Base-by-base conservation (phyloP, 306 rosid species). In the Castanea mollissima region DNA sequence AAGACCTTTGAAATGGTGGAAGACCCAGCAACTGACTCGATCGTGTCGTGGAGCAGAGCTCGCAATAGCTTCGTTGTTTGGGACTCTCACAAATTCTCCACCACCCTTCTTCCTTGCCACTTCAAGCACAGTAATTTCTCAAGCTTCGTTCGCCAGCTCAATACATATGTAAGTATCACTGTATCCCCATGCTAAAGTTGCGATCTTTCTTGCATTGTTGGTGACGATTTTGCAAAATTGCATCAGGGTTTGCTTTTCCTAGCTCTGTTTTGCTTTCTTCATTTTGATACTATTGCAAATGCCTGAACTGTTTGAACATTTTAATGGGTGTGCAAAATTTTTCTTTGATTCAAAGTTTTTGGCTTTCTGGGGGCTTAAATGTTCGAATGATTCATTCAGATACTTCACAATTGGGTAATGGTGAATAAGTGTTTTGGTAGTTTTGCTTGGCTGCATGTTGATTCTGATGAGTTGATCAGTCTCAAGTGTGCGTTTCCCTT, bases 71-170 rank as follows among this genome's bases (percentile, higher is more conserved):
- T 96, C 89, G 46, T 96, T 57, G 98, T 96, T 2, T 96, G 99
- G 99, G 97, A 93, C 59, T 88, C 91, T 71, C 81, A 83, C 65
- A 80, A 78, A 56, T 91, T 96, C 86, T 93, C 98, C 34, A 80
- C 84, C 27, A n/a, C 83, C 4, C 80, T 96, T 75, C 90, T 96
- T 13, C 98, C 99, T 83, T 94, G 97, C 5, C 90, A 90, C 89
- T 96, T 96, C 83, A 96, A 96, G 77, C 99, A 96, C 85, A 44
- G 79, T 5, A 96, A 93, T 71, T 96, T 96, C 89, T 96, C 99
- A 19, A 96, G 99, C 85, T 96, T 96, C 90, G 80, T 96, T 72
- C 98, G 99, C 31, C 99, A 96, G 80, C 99, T 96, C 80, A 96
- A 96, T 69, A 93, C 99, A 2, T 96, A 96, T 77, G 99, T 96